These are phyloP conservation scores for Lactarius trivialis DNA, from an alignment of 768 basidiomycete genomes.

Conservation along the genomic window DNA sequence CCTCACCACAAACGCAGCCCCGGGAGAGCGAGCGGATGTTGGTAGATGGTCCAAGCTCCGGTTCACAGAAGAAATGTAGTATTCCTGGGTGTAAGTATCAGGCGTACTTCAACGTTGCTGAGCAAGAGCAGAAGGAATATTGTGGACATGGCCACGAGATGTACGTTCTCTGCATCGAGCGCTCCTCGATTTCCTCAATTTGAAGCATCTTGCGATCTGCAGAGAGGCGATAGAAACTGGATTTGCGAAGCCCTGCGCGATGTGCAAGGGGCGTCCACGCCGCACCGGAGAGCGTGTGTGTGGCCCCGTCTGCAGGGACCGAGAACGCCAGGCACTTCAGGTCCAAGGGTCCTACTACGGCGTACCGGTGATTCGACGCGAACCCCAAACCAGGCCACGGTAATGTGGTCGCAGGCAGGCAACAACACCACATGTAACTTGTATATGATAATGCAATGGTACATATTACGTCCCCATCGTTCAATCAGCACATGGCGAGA, in stretches of 20 bases:
- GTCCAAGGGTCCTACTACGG: conserved; percentile 6
- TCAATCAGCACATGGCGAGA: no score
- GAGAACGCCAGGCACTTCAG: background rate
- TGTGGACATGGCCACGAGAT: conserved; percentile 15
- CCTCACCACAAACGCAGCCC: background rate
- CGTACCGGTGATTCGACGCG: background rate
- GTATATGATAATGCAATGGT: background rate
- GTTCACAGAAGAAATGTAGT: background rate
- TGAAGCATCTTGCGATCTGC: background rate
- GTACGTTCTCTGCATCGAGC: background rate
- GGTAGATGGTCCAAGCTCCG: no score
- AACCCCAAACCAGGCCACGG: background rate
- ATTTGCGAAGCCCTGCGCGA: conserved; percentile 5
- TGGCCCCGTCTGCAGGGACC: conserved; percentile 2
- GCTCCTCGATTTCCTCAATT: no score
- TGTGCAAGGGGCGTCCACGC: conserved; percentile 9
- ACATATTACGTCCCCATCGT: background rate
- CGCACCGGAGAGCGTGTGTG: conserved; percentile 9
- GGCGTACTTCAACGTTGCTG: conserved; percentile 11
- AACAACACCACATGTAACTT: background rate
- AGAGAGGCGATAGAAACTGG: conserved; percentile 13
- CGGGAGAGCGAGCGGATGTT: background rate
- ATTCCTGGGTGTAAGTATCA: conserved; percentile 4
- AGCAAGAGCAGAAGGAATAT: conserved; percentile 17
- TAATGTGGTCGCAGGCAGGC: background rate